A percentile compares a stretch with the other conserved stretches of the same genome.
Conservation (phyloP, 345 rosid species). For the rapeseed (Brassica napus) region Da-Ae NC_063444.1:51016001-51016500, state of each 20-base stretch:
- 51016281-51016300: constrained; percentile 46
- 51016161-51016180: constrained; percentile 71
- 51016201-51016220: constrained; percentile 53
- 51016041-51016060: background rate
- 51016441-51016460: background rate
- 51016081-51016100: background rate
- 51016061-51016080: background rate
- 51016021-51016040: background rate
- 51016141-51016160: constrained; percentile 86
- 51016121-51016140: constrained; percentile 79
- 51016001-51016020: background rate
- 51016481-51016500: constrained; percentile 95
- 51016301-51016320: constrained; percentile 36
- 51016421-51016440: background rate
- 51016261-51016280: constrained; percentile 41
- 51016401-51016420: background rate
- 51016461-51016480: constrained; percentile 57
- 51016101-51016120: background rate
- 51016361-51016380: constrained; percentile 77
- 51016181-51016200: constrained; percentile 73
- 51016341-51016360: constrained; percentile 44
- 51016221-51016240: constrained; percentile 43
- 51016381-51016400: constrained; percentile 64
- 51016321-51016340: constrained; percentile 41
- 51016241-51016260: constrained; percentile 46